Conservation (phyloP, 345 rosid genomes). For the Schrenkiella parvula region DNA sequence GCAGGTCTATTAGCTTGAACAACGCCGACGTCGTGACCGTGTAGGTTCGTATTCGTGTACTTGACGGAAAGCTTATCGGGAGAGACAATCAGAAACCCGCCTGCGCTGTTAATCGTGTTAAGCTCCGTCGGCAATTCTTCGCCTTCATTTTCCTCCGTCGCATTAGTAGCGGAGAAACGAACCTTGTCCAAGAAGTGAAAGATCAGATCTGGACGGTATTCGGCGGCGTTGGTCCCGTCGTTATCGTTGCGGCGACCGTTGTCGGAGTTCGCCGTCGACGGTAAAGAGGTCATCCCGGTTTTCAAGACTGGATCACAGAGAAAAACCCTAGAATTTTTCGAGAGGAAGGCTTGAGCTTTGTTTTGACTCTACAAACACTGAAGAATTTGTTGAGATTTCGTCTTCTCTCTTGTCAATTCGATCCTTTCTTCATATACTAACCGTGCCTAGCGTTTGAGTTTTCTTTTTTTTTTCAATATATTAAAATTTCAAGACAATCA, state of each 20-base stretch:
- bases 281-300: conserved; percentile 19
- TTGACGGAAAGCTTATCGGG: conserved; percentile 78
- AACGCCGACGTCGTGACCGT: conserved; percentile 87
- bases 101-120: conserved; percentile 80
- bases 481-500: too few species aligned
- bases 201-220: conserved; percentile 42
- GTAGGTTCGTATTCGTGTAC: conserved; percentile 55
- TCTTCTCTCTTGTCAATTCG: not conserved
- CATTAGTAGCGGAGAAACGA: conserved; percentile 32
- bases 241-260: conserved; percentile 21
- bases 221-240: conserved; percentile 12
- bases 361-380: not conserved
- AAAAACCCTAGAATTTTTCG: not conserved
- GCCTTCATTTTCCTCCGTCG: conserved; percentile 46
- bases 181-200: conserved; percentile 48
- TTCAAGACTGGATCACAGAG: not conserved
- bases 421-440: not conserved
- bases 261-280: conserved; percentile 18
- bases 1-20: conserved; percentile 83
- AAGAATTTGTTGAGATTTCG: not conserved
- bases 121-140: conserved; percentile 83
- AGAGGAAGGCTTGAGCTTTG: not conserved
- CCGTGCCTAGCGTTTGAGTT: not conserved
- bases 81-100: conserved; percentile 75
- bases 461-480: too few species aligned